Evolutionary conservation across 805 yeast species (phyloP).

Genomic region (Pichia rugopelliculosa): DNA sequence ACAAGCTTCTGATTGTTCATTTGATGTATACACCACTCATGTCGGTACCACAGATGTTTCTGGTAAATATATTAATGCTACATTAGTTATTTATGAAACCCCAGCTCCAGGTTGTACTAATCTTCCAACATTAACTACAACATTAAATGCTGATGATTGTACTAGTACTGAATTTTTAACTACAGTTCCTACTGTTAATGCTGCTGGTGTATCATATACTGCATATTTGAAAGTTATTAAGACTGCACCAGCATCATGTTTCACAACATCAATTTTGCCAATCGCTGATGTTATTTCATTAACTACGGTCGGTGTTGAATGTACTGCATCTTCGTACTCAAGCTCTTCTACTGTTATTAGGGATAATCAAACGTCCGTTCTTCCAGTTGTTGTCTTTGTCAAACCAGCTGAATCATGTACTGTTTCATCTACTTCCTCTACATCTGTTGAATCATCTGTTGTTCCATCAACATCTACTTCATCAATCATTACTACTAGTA

Average conservation of each 20-base stretch:
- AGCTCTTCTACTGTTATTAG: not conserved
- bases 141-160: not conserved
- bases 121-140: not conserved
- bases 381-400: not conserved
- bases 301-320: not conserved
- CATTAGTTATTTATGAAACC: constrained; percentile 3
- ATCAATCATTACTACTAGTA: not conserved
- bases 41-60: not conserved
- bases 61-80: constrained; percentile 2
- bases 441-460: not conserved
- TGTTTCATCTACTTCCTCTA: not conserved
- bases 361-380: not conserved
- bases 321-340: not conserved
- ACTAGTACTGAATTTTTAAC: not conserved
- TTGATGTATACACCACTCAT: not conserved
- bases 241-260: not conserved
- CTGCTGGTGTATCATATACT: not conserved
- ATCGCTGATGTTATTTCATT: not conserved
- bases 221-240: not conserved
- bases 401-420: not conserved
- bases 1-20: not conserved
- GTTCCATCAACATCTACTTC: not conserved
- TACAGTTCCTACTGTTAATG: not conserved
- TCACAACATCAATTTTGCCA: not conserved
- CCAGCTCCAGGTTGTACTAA: constrained; percentile 1